Evolutionary conservation across 495 filamentous ascomycete genomes (phyloP).

Genomic region (Diplogelasinospora grovesii): DNA sequence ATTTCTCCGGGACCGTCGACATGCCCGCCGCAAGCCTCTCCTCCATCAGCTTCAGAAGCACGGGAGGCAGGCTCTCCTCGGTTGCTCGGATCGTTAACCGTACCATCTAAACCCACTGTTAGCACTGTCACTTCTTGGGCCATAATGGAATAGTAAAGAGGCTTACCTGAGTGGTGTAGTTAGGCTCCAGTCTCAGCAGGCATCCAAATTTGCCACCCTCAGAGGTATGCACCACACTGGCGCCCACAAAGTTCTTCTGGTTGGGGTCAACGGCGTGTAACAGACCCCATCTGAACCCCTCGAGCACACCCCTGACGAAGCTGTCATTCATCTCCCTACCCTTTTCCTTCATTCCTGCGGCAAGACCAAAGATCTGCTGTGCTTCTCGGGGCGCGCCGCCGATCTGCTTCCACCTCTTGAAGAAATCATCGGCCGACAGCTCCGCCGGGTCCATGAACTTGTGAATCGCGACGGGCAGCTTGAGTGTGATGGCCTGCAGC

Average conservation of each 20-base stretch:
- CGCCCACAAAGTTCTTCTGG: constrained; percentile 85
- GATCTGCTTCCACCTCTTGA: constrained; percentile 98
- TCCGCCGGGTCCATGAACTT: constrained; percentile 94
- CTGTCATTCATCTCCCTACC: constrained; percentile 44
- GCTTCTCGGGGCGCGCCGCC: constrained; percentile 79
- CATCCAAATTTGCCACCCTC: constrained; percentile 89
- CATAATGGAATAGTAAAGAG: background rate
- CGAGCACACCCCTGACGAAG: constrained; percentile 62
- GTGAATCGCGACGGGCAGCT: constrained; percentile 80
- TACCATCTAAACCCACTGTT: constrained; percentile 61
- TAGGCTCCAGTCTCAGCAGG: constrained; percentile 88
- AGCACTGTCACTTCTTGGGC: background rate
- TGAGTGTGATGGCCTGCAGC: constrained; percentile 85
- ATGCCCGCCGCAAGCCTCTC: constrained; percentile 56
- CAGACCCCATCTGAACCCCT: constrained; percentile 84
- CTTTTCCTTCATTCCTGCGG: constrained; percentile 38
- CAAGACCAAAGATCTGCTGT: constrained; percentile 73
- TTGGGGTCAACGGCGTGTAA: constrained; percentile 84
- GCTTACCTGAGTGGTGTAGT: constrained; percentile 76
- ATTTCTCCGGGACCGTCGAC: constrained; percentile 32
- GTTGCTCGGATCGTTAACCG: constrained; percentile 92
- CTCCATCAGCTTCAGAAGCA: constrained; percentile 80
- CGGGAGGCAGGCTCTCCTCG: constrained; percentile 76
- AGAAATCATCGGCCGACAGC: constrained; percentile 84
- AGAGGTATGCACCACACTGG: constrained; percentile 78